Evolutionary conservation across 2,329 filamentous ascomycete species (phyloP), one percentile per base, ranked within the genome.

Genomic region (Rhytidhysteron rufulum): DNA sequence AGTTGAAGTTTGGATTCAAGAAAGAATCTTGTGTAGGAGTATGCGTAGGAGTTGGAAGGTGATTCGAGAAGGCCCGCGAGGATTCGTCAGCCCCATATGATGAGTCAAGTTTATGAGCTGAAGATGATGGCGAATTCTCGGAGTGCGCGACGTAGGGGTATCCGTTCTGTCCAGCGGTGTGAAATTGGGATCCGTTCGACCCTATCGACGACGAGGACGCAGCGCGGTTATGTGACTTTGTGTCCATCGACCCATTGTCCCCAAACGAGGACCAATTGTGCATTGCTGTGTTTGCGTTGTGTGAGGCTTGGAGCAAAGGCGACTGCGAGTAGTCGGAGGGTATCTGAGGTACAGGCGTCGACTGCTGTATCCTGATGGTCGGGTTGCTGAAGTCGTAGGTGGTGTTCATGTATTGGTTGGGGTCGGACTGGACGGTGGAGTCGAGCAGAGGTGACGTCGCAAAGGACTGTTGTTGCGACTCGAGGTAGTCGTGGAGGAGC

Each of bases 1-100:
- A 74, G 50, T 64, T 68, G 55, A 72, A 75, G 20, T 64, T 64
- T 22, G 63, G 57, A 4, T 62, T 65, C 44, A 75, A 58, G 49
- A 76, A 77, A 3, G 68, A 68, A 43, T 73, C 70, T 56, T 77
- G 72, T 20, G 71, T 67, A 11, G 76, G 74, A 7, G 75, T 78
- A 44, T 76, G 72, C 33, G 73, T 67, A n/a, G 77, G 73, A 18
- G 74, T 78, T 3, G 75, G 75, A 10, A 78, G 68, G 50, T 75
- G 69, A 58, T 77, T 79, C 43, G 72, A 64, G 57, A 70, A 71
- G 36, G 63, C 54, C 43, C 67, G 65, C 49, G 55, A 61, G 25
- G 55, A 50, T 54, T 62, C 61, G 53, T 67, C 62, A 57, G 62
- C 58, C 25, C 42, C 39, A 40, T 49, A 47, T 30, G 43, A 48